These are phyloP conservation scores for Malus sylvestris DNA, from an alignment of 306 rosid genomes.

Conservation along the genomic window DNA sequence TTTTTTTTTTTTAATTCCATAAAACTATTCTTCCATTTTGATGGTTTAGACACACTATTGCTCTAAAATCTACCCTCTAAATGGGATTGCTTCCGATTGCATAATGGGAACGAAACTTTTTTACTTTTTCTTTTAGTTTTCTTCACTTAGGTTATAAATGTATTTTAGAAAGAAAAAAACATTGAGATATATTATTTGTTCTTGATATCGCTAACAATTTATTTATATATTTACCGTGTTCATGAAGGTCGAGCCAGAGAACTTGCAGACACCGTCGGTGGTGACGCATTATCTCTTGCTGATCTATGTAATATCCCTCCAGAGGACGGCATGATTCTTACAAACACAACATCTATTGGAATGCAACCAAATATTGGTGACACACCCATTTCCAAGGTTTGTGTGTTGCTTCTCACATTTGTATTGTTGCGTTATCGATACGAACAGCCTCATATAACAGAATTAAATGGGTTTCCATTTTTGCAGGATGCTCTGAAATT, in stretches of 20 bases:
- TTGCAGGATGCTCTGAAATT: conserved; percentile 60
- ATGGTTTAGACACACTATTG: no score
- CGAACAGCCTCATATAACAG: background rate
- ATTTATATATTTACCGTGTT: conserved; percentile 6
- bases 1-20: background rate
- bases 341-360: conserved; percentile 86
- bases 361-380: conserved; percentile 88
- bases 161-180: no score
- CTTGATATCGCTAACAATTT: background rate
- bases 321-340: conserved; percentile 88
- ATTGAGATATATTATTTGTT: background rate
- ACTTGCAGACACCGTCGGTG: conserved; percentile 71
- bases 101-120: no score
- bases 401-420: conserved; percentile 2
- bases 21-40: background rate
- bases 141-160: no score
- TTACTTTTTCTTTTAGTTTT: no score
- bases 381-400: conserved; percentile 81
- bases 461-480: conserved; percentile 21
- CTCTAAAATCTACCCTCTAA: no score
- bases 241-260: conserved; percentile 73
- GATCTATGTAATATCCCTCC: conserved; percentile 65
- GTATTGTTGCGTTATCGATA: background rate
- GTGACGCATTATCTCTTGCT: conserved; percentile 65
- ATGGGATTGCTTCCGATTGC: no score